phyloP scores from a whole-genome alignment of 805 yeast genomes.

The Scheffersomyces coipomensis region DNA sequence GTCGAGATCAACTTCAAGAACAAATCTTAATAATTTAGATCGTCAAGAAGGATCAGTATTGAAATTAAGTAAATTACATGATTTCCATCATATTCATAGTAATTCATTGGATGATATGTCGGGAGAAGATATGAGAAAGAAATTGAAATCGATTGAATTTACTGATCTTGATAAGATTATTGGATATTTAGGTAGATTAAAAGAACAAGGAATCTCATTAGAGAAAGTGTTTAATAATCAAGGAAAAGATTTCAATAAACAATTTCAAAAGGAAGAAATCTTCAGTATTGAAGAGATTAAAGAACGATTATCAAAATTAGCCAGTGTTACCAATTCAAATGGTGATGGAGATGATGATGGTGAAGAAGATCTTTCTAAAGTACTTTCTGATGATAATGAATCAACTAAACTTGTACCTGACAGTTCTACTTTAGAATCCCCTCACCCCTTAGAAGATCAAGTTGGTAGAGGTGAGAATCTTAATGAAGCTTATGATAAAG shows the following conservation, averaged over 20 bases:
- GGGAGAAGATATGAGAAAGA: slow-evolving; percentile 40
- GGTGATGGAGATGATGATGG: too few species aligned
- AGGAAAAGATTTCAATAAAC: not conserved
- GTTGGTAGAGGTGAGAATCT: not conserved
- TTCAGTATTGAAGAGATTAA: slow-evolving; percentile 15
- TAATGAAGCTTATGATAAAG: slow-evolving; percentile 21
- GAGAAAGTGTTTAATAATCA: slow-evolving; percentile 16
- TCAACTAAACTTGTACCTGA: not conserved
- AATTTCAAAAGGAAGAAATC: slow-evolving; percentile 6
- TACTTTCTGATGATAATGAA: not conserved
- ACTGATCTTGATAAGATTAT: slow-evolving; percentile 34
- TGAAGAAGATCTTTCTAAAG: slow-evolving; percentile 2
- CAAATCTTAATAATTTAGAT: slow-evolving; percentile 32
- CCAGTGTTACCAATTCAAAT: not conserved
- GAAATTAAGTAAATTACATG: slow-evolving; percentile 30
- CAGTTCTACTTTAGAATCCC: not conserved
- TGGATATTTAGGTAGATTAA: slow-evolving; percentile 27
- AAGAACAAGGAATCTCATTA: slow-evolving; percentile 30
- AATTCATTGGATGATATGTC: slow-evolving; percentile 15
- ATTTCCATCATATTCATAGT: slow-evolving; percentile 11
- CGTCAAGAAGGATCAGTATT: slow-evolving; percentile 42
- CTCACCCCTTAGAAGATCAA: not conserved
- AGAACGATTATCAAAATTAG: slow-evolving; percentile 11
- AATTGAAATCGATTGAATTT: slow-evolving; percentile 27
- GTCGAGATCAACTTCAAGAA: slow-evolving; percentile 25